Conservation (phyloP, 108 stramenopile species). For the Pinguiococcus pyrenoidosus region DNA sequence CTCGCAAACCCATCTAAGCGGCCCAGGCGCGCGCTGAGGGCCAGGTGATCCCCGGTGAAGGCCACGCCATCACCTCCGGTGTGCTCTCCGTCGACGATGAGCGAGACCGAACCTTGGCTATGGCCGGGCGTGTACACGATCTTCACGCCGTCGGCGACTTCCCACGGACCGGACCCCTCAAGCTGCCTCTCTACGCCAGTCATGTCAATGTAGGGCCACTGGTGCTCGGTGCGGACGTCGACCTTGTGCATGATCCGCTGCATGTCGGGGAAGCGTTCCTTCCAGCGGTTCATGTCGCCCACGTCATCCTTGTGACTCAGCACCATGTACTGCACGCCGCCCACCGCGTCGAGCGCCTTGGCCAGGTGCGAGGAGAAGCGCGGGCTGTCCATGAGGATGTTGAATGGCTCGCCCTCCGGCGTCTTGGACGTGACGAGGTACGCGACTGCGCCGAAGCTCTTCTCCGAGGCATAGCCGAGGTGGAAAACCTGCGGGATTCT, state of each 20-base stretch:
- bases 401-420: too few species aligned
- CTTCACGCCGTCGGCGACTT: conserved; percentile 1
- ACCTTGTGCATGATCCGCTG: conserved; percentile 20
- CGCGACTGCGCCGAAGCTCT: conserved; percentile 18
- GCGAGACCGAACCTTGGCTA: conserved; percentile 8
- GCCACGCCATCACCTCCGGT: conserved; percentile 1
- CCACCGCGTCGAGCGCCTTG: conserved; percentile 5
- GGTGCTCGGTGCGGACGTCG: conserved; percentile 1
- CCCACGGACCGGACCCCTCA: conserved; percentile 11
- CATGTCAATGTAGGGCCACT: conserved; percentile 2
- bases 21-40: neutral
- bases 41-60: conserved; percentile 16
- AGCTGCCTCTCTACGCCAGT: conserved; percentile 10
- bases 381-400: conserved; percentile 24
- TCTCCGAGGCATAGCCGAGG: conserved; percentile 18
- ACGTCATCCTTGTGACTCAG: conserved; percentile 20
- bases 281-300: conserved; percentile 12
- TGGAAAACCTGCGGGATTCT: conserved; percentile 19
- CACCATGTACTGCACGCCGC: conserved; percentile 20
- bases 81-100: neutral
- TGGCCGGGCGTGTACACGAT: conserved; percentile 18
- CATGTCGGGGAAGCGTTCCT: conserved; percentile 15
- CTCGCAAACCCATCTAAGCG: conserved; percentile 3
- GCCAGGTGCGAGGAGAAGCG: conserved; percentile 19
- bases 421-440: conserved; percentile 10